phyloP scores from a whole-genome alignment of 2,329 filamentous ascomycete genomes.

The Ascochyta koolunga region DNA sequence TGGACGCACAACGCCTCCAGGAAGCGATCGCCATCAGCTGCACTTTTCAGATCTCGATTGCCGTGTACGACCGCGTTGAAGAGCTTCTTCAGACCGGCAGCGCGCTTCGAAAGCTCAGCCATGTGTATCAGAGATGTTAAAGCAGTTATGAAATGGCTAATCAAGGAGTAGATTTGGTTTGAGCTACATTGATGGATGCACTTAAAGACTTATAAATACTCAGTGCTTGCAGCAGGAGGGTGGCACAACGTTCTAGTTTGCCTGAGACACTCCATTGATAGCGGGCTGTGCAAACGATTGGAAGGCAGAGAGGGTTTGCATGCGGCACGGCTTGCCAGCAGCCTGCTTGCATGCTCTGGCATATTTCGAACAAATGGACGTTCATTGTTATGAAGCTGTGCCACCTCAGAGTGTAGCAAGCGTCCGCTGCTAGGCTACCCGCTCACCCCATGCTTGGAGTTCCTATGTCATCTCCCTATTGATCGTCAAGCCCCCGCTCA shows the following conservation, averaged over 20 bases:
- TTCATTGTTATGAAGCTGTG: constrained; percentile 23
- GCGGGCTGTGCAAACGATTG: constrained; percentile 34
- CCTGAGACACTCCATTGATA: background rate
- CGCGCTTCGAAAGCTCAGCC: constrained; percentile 26
- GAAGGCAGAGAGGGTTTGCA: constrained; percentile 18
- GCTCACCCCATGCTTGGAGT: constrained; percentile 19
- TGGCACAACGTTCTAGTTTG: background rate
- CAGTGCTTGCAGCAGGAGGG: background rate
- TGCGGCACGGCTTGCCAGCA: constrained; percentile 19
- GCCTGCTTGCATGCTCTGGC: constrained; percentile 26
- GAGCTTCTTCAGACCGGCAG: constrained; percentile 44
- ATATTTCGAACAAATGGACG: constrained; percentile 19
- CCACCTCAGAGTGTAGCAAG: constrained; percentile 25
- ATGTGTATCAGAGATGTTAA: background rate
- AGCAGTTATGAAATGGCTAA: background rate
- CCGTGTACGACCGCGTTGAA: constrained; percentile 51
- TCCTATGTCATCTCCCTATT: no score
- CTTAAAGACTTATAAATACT: background rate
- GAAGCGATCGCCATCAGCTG: constrained; percentile 53
- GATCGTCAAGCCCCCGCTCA: constrained; percentile 11
- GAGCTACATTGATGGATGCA: background rate
- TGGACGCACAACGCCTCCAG: constrained; percentile 57
- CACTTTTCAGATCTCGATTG: constrained; percentile 46
- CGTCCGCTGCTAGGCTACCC: constrained; percentile 18
- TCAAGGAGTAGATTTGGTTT: background rate